Conservation (phyloP, 768 basidiomycete genomes). For the Coprinopsis marcescibilis region DNA sequence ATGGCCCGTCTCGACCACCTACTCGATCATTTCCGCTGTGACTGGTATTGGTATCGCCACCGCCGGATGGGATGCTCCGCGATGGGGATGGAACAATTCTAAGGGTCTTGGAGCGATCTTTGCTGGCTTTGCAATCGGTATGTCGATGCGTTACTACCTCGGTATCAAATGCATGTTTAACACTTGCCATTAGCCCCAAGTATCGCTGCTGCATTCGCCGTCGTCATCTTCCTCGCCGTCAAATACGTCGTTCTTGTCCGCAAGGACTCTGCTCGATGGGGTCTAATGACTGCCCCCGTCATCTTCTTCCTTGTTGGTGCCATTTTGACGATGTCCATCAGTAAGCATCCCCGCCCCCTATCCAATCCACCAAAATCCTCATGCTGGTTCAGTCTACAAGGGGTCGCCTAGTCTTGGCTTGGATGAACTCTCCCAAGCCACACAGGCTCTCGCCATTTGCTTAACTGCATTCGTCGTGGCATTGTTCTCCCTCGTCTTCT, state of each 20-base stretch:
- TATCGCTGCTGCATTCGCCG: constrained; percentile 14
- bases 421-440: constrained; percentile 12
- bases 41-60: constrained; percentile 23
- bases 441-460: constrained; percentile 19
- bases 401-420: constrained; percentile 21
- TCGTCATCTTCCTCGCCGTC: constrained; percentile 17
- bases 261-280: constrained; percentile 17
- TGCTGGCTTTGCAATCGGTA: constrained; percentile 20
- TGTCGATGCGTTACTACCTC: not conserved
- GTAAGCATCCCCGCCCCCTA: too few species aligned
- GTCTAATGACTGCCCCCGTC: constrained; percentile 21
- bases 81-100: constrained; percentile 23
- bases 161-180: not conserved
- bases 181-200: constrained; percentile 18
- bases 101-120: constrained; percentile 24
- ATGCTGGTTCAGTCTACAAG: constrained; percentile 15
- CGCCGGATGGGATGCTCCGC: constrained; percentile 18
- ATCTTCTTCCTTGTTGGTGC: constrained; percentile 23
- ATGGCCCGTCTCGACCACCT: constrained; percentile 25
- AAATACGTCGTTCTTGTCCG: constrained; percentile 22
- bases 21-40: constrained; percentile 21
- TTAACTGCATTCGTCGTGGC: constrained; percentile 18
- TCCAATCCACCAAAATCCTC: too few species aligned
- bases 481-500: constrained; percentile 20
- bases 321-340: constrained; percentile 22